Evolutionary conservation across 2,329 filamentous ascomycete genomes (phyloP), one percentile per base, ranked within the genome.

Genomic region (Bipolaris zeicola): DNA sequence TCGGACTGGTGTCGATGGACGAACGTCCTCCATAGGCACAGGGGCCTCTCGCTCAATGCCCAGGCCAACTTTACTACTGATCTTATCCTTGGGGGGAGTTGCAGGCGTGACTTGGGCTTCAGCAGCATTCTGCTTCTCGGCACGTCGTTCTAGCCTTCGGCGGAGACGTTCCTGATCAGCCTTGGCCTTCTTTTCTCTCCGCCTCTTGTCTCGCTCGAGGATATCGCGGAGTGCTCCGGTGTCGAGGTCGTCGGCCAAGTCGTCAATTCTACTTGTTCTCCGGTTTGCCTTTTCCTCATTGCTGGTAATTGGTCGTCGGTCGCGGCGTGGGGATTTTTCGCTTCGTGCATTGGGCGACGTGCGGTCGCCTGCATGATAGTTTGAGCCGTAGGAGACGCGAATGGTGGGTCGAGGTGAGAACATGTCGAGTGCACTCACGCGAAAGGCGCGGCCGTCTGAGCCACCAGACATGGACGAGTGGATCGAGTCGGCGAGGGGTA

Each of bases 341-440:
- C 82, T 79, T 45, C 77, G 80, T 13, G 80, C 75, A 43, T 77
- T 65, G 16, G 69, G 68, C 26, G 70, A 72, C 13, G 66, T 63
- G 44, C 65, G 70, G 42, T 67, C 74, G 47, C 58, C 65, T 71
- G 55, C 78, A 20, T 78, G 80, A 68, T 84, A 82, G 64, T 88
- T 83, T 16, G 89, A 83, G 55, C 87, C 84, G 24, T 87, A 83
- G 4, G 89, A 85, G 74, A 88, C 92, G 59, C 89, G 89, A 53
- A 98, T 84, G 0, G 90, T 92, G 11, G 95, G 95, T 44, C 92
- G 86, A 5, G 95, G 94, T 8, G 90, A 89, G 60, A 97, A 85
- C n/a, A 90, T 85, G 60, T 90, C 89, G 50, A 97, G 82, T 10
- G 87, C 83, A 49, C 91, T 92, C 47, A 98, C 83, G 66, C 88